phyloP scores from a whole-genome alignment of 371 early-diverging fungal species.

The Globomyces sp. region DNA sequence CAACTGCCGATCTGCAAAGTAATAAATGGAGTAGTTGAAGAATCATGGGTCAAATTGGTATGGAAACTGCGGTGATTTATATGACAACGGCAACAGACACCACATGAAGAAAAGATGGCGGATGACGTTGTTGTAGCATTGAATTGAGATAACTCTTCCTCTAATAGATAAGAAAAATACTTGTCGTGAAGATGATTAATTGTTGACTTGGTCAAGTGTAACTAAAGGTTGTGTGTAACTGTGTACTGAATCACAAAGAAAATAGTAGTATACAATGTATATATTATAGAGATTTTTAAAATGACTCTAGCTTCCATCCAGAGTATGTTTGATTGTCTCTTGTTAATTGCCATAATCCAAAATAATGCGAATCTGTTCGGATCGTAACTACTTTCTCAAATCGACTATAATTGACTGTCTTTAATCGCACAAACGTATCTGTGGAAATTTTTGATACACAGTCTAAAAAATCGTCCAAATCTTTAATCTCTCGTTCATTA shows the following conservation, averaged over 20 bases:
- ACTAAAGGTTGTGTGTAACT: too few species aligned
- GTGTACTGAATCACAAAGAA: not conserved
- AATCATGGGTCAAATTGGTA: too few species aligned
- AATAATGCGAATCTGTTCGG: conserved; percentile 38
- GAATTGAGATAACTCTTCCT: too few species aligned
- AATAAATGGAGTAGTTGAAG: too few species aligned
- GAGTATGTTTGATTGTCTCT: not conserved
- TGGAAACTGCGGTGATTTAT: too few species aligned
- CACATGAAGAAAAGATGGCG: too few species aligned
- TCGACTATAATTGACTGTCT: conserved; percentile 69
- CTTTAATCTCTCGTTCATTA: conserved; percentile 38
- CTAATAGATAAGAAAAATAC: too few species aligned
- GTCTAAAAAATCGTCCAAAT: conserved; percentile 37
- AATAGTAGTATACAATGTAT: not conserved
- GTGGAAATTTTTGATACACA: conserved; percentile 62
- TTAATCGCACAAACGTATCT: conserved; percentile 72
- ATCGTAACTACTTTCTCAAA: conserved; percentile 37
- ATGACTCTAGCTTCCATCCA: conserved; percentile 10
- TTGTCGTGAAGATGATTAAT: too few species aligned
- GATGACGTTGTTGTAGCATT: too few species aligned
- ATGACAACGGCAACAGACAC: too few species aligned
- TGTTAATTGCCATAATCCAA: conserved; percentile 36
- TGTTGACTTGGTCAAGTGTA: too few species aligned
- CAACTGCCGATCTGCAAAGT: too few species aligned
- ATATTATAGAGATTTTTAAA: conserved; percentile 8